A percentile compares a stretch with the other conserved stretches of the same genome.
Conservation (phyloP, 2,329 filamentous ascomycete species). For the Scleromitrula shiraiana region DNA sequence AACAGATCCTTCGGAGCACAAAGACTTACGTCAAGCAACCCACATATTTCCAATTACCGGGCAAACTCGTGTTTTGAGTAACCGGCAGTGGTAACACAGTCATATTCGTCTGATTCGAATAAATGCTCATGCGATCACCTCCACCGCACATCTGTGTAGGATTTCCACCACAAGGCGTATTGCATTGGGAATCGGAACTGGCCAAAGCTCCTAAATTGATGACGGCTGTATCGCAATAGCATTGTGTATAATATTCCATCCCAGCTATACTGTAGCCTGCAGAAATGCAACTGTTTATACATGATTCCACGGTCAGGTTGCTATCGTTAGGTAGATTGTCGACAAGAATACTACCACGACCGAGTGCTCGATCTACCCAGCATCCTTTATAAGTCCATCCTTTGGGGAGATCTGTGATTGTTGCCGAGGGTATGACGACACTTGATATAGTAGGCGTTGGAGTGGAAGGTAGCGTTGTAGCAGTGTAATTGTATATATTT, state of each 20-base stretch:
- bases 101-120: slow-evolving; percentile 17
- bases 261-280: slow-evolving; percentile 27
- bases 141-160: slow-evolving; percentile 29
- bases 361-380: slow-evolving; percentile 18
- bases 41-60: slow-evolving; percentile 19
- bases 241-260: slow-evolving; percentile 29
- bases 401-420: slow-evolving; percentile 15
- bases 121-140: slow-evolving; percentile 22
- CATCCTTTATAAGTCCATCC: slow-evolving; percentile 22
- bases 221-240: slow-evolving; percentile 25
- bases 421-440: slow-evolving; percentile 6
- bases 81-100: slow-evolving; percentile 12
- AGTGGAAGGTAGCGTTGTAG: slow-evolving; percentile 10
- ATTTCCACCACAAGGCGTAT: slow-evolving; percentile 23
- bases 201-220: slow-evolving; percentile 17
- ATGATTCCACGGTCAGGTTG: slow-evolving; percentile 18
- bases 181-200: slow-evolving; percentile 30
- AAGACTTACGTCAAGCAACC: slow-evolving; percentile 25
- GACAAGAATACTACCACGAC: slow-evolving; percentile 15
- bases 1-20: not conserved
- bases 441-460: slow-evolving; percentile 1
- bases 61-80: slow-evolving; percentile 14
- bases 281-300: slow-evolving; percentile 28
- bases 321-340: slow-evolving; percentile 10
- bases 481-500: slow-evolving; percentile 17